Conservation (phyloP, 306 rosid species). For the Prosopis cineraria region DNA sequence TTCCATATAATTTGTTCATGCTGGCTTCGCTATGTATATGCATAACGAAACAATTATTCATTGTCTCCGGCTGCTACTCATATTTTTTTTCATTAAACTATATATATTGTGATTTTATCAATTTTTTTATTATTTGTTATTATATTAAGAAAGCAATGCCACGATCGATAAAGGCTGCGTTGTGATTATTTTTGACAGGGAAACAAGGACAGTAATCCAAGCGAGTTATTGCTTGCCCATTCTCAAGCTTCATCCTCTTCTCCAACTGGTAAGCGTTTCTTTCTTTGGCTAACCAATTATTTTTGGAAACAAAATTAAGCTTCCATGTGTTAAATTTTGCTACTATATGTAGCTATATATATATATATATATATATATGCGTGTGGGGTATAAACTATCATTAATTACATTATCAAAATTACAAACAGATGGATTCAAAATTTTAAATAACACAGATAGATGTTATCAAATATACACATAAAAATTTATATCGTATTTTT, state of each 20-base stretch:
- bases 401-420: too few relatives aligned
- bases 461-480: too few relatives aligned
- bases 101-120: neutral
- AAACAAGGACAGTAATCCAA: slow-evolving; percentile 53
- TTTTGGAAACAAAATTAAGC: neutral
- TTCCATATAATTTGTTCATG: too few relatives aligned
- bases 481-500: too few relatives aligned
- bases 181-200: slow-evolving; percentile 56
- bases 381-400: too few relatives aligned
- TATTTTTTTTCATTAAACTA: neutral
- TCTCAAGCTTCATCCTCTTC: slow-evolving; percentile 60
- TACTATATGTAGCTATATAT: neutral
- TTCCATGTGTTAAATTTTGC: neutral
- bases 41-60: neutral
- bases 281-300: neutral
- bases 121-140: neutral
- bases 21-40: neutral
- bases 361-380: too few relatives aligned
- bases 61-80: neutral
- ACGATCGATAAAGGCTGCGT: slow-evolving; percentile 10
- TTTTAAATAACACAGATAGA: too few relatives aligned
- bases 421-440: too few relatives aligned
- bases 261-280: slow-evolving; percentile 56
- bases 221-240: slow-evolving; percentile 47
- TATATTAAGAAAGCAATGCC: neutral